These are phyloP conservation scores for Phylloporus rhodoxanthus DNA, from an alignment of 768 basidiomycete genomes.

Conservation along the genomic window DNA sequence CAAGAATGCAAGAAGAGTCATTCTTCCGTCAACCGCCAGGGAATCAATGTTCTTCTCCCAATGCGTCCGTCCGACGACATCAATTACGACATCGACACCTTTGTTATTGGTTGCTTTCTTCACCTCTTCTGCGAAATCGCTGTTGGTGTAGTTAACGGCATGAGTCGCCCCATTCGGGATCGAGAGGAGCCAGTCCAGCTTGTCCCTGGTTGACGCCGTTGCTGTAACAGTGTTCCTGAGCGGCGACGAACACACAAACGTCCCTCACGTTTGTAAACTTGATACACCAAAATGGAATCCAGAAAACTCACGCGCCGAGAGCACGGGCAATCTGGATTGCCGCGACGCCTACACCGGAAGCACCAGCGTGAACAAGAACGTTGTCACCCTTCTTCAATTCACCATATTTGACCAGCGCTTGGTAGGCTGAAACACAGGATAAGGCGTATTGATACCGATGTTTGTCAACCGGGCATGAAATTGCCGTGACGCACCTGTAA, in stretches of 20 bases:
- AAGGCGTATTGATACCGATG: conserved; percentile 7
- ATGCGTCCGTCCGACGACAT: conserved; percentile 75
- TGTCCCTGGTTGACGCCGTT: conserved; percentile 80
- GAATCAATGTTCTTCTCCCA: conserved; percentile 68
- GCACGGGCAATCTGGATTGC: conserved; percentile 81
- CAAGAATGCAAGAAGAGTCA: conserved; percentile 61
- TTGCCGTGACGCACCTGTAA: conserved; percentile 57
- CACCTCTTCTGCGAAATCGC: conserved; percentile 72
- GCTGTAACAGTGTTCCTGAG: conserved; percentile 65
- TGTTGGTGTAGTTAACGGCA: conserved; percentile 77
- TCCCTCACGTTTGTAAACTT: background rate
- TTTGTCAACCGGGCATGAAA: conserved; percentile 3
- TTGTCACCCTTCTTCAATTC: conserved; percentile 63
- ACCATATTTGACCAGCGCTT: conserved; percentile 61
- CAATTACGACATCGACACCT: conserved; percentile 80
- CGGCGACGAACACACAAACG: conserved; percentile 8
- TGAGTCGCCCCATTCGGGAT: conserved; percentile 68
- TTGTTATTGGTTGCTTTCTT: conserved; percentile 60
- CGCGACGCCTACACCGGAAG: conserved; percentile 84
- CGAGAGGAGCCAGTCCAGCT: conserved; percentile 68
- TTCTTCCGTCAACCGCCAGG: conserved; percentile 65
- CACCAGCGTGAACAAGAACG: conserved; percentile 86
- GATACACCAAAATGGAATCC: conserved; percentile 2
- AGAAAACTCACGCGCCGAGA: conserved; percentile 58
- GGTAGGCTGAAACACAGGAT: conserved; percentile 41